Evolutionary conservation across 2,329 filamentous ascomycete genomes (phyloP).

Genomic region (Epicoccum sorghinum): DNA sequence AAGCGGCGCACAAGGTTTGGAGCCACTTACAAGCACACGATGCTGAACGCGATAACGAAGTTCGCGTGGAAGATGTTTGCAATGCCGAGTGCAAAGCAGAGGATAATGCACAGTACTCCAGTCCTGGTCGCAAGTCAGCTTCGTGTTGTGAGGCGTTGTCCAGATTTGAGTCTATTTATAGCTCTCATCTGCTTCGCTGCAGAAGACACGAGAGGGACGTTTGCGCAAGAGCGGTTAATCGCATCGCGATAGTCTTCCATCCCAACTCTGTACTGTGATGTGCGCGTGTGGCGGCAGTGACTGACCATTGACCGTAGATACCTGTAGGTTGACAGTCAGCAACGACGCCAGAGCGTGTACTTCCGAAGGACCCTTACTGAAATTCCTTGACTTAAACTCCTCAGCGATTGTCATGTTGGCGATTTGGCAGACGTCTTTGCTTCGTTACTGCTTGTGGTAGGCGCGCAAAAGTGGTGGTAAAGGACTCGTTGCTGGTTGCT

Average conservation of each 20-base stretch:
- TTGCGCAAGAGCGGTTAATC: neutral
- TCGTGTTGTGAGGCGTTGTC: neutral
- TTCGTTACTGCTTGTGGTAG: slow-evolving; percentile 11
- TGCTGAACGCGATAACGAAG: slow-evolving; percentile 63
- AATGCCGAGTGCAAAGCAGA: slow-evolving; percentile 71
- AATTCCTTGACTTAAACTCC: slow-evolving; percentile 69
- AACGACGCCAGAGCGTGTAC: slow-evolving; percentile 19
- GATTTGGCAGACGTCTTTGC: neutral
- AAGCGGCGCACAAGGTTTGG: neutral
- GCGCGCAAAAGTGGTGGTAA: slow-evolving; percentile 10
- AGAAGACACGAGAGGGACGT: neutral
- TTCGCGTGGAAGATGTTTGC: slow-evolving; percentile 70
- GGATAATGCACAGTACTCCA: slow-evolving; percentile 65
- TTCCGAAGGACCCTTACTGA: slow-evolving; percentile 58
- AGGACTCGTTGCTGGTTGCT: slow-evolving; percentile 11
- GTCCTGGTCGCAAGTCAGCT: slow-evolving; percentile 50
- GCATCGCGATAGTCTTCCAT: no score
- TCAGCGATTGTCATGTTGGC: slow-evolving; percentile 63
- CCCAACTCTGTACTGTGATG: neutral
- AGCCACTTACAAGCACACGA: slow-evolving; percentile 55
- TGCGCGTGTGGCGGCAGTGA: slow-evolving; percentile 21
- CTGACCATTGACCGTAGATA: slow-evolving; percentile 73
- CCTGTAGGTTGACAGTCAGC: slow-evolving; percentile 54
- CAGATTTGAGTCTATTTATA: neutral
- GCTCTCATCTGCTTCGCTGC: neutral